These are phyloP conservation scores for Talaromyces sp. DNA, from an alignment of 2,329 filamentous ascomycete genomes.

Conservation along the genomic window DNA sequence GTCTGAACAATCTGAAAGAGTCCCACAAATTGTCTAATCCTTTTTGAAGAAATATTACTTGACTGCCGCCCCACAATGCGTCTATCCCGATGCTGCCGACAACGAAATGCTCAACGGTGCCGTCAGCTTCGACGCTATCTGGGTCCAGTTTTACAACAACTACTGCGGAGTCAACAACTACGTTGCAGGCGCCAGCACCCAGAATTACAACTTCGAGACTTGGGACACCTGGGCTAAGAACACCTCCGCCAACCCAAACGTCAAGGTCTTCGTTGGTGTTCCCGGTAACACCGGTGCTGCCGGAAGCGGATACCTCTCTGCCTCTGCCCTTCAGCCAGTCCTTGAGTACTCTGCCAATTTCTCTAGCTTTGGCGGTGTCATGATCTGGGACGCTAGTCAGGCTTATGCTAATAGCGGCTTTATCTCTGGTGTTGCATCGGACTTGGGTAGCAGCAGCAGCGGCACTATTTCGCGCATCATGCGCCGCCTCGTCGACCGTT, in stretches of 20 bases:
- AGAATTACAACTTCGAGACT: conserved; percentile 59
- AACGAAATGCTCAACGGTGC: conserved; percentile 54
- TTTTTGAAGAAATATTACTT: conserved; percentile 51
- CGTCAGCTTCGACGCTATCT: conserved; percentile 58
- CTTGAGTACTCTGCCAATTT: conserved; percentile 55
- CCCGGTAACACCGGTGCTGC: conserved; percentile 54
- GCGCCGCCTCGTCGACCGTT: conserved; percentile 7
- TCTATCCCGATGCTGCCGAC: conserved; percentile 60
- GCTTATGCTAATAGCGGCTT: conserved; percentile 58
- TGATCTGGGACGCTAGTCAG: conserved; percentile 68
- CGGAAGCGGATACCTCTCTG: conserved; percentile 55
- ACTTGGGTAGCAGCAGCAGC: conserved; percentile 10
- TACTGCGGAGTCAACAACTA: conserved; percentile 59
- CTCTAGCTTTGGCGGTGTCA: conserved; percentile 62
- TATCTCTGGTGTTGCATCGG: conserved; percentile 41
- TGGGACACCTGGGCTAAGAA: conserved; percentile 66
- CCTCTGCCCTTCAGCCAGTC: conserved; percentile 47
- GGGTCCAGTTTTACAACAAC: conserved; percentile 69
- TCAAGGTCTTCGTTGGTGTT: conserved; percentile 61
- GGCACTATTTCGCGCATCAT: conserved; percentile 16
- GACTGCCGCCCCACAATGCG: conserved; percentile 65
- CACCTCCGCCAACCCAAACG: conserved; percentile 55
- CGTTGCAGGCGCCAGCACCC: conserved; percentile 40
- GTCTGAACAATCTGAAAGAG: background rate
- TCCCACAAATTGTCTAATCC: background rate